Conservation (phyloP, 805 yeast genomes). For the Maudiozyma pseudohumilis region DNA sequence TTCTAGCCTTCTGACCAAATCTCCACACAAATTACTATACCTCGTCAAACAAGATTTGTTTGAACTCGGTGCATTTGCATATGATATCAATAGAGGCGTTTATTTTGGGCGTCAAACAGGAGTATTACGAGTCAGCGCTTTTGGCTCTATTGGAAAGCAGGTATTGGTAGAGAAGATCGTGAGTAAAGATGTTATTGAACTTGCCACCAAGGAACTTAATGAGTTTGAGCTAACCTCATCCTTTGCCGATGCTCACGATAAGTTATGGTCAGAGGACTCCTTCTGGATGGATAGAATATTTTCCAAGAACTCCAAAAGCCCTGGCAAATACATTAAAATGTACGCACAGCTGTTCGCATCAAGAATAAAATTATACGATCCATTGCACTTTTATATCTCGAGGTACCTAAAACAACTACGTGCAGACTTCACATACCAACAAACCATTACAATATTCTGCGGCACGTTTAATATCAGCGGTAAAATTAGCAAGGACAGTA, state of each 20-base stretch:
- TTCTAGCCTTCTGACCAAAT: conserved; percentile 29
- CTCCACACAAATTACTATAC: conserved; percentile 37
- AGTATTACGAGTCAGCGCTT: conserved; percentile 77
- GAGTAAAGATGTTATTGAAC: conserved; percentile 52
- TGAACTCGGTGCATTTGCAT: conserved; percentile 78
- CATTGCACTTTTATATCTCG: conserved; percentile 75
- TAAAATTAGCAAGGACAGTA: conserved; percentile 43
- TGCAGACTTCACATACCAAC: conserved; percentile 48
- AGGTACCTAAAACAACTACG: conserved; percentile 45
- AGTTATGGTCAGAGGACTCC: conserved; percentile 89
- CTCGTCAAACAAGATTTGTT: conserved; percentile 53
- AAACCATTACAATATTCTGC: conserved; percentile 54
- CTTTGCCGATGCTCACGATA: conserved; percentile 58
- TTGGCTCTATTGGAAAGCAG: conserved; percentile 84
- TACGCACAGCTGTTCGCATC: conserved; percentile 23
- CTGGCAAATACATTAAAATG: conserved; percentile 22
- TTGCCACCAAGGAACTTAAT: conserved; percentile 34
- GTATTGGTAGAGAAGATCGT: conserved; percentile 64
- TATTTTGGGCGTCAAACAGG: conserved; percentile 80
- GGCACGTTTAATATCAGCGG: conserved; percentile 91
- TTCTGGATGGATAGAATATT: conserved; percentile 75
- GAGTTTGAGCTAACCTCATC: conserved; percentile 34
- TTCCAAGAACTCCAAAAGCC: conserved; percentile 32
- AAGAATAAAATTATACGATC: conserved; percentile 71
- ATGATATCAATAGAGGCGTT: conserved; percentile 49